Evolutionary conservation across 306 rosid species (phyloP).

Genomic region (Malus sylvestris): DNA sequence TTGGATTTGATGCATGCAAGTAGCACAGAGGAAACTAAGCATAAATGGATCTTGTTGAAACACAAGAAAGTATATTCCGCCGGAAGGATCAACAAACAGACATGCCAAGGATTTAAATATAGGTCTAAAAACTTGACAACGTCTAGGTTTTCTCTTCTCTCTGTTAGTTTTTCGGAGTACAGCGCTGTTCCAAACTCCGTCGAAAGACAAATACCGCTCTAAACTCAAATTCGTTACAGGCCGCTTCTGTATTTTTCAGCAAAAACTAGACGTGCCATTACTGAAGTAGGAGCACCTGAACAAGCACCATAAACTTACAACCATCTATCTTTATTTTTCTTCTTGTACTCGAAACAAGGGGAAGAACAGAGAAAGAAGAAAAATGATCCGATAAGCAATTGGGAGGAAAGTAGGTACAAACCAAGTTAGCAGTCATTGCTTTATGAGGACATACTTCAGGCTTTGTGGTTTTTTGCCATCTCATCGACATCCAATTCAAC

Average conservation of each 20-base stretch:
- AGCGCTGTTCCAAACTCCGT: background rate
- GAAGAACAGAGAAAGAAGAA: constrained; percentile 1
- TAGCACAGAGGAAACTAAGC: background rate
- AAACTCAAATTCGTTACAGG: constrained; percentile 20
- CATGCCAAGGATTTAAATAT: background rate
- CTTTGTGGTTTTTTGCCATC: constrained; percentile 75
- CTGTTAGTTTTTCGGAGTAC: constrained; percentile 18
- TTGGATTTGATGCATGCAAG: background rate
- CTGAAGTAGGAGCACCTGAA: constrained; percentile 11
- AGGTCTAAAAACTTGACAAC: background rate
- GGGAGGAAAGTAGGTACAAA: constrained; percentile 24
- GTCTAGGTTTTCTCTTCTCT: background rate
- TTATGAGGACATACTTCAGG: constrained; percentile 27
- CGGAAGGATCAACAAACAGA: background rate
- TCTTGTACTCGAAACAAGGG: constrained; percentile 20
- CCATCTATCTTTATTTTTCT: constrained; percentile 22
- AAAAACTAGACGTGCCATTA: constrained; percentile 10
- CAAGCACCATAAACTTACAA: constrained; percentile 13
- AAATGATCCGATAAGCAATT: constrained; percentile 19
- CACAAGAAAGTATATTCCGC: background rate
- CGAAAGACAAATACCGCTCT: background rate
- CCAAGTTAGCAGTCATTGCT: constrained; percentile 32
- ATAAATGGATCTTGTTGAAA: background rate
- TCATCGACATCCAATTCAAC: constrained; percentile 85
- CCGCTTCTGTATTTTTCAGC: constrained; percentile 13